A percentile compares a stretch with the other conserved stretches of the same genome.
Evolutionary conservation across 768 basidiomycete species (phyloP).

Genomic region (Auricularia cornea): DNA sequence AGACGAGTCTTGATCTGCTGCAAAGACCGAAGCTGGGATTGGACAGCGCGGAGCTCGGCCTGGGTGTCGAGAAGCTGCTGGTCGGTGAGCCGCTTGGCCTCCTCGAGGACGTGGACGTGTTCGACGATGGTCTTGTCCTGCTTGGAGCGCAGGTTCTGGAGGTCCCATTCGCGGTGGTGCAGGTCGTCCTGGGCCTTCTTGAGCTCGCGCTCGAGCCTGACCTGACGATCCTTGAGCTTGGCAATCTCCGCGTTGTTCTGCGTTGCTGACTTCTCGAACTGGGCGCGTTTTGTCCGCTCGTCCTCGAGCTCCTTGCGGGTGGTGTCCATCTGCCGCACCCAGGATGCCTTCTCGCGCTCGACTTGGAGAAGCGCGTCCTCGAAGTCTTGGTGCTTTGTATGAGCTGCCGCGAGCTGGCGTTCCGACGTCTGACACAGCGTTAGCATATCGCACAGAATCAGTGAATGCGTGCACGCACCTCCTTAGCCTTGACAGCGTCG

Average conservation of each 20-base stretch:
- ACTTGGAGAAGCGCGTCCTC: conserved; percentile 82
- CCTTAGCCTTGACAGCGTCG: conserved; percentile 56
- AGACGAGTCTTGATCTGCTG: conserved; percentile 73
- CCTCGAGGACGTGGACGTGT: conserved; percentile 92
- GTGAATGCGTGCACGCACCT: conserved; percentile 40
- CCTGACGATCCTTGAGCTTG: conserved; percentile 57
- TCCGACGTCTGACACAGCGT: conserved; percentile 51
- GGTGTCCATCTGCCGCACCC: conserved; percentile 64
- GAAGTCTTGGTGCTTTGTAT: conserved; percentile 71
- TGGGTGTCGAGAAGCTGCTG: conserved; percentile 79
- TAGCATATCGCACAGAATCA: not conserved
- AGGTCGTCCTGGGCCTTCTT: conserved; percentile 75
- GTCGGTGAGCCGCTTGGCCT: conserved; percentile 92
- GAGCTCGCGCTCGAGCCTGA: conserved; percentile 70
- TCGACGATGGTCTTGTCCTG: conserved; percentile 99
- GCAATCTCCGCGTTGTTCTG: conserved; percentile 62
- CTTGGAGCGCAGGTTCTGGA: conserved; percentile 74
- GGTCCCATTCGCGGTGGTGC: conserved; percentile 75
- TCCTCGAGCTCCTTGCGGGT: conserved; percentile 63
- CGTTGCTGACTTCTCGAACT: conserved; percentile 59
- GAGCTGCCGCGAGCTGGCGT: conserved; percentile 62
- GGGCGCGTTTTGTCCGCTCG: conserved; percentile 63
- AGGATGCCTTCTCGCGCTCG: conserved; percentile 71
- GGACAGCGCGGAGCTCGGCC: conserved; percentile 64
- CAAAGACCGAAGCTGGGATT: conserved; percentile 72